Evolutionary conservation across 2,329 filamentous ascomycete genomes (phyloP).

Genomic region (Daldinia sp.): DNA sequence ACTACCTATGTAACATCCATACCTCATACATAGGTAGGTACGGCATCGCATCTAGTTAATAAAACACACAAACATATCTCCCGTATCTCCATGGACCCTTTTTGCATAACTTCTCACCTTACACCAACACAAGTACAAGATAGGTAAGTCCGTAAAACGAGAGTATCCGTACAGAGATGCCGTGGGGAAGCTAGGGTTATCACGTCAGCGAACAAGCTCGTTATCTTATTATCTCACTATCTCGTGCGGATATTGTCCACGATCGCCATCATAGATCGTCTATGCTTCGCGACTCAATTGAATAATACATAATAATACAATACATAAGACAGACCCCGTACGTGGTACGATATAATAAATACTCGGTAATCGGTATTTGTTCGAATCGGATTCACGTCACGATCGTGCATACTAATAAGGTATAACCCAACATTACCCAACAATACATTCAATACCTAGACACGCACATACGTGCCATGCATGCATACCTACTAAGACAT

Average conservation of each 20-base stretch:
- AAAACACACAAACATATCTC: background rate
- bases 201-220: conserved; percentile 24
- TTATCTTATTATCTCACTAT: conserved; percentile 19
- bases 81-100: conserved; percentile 18
- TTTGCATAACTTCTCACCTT: conserved; percentile 7
- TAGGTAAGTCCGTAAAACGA: background rate
- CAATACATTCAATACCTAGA: background rate
- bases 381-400: background rate
- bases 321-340: no score
- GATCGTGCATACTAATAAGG: background rate
- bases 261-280: background rate
- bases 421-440: background rate
- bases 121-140: background rate
- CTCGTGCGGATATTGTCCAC: conserved; percentile 8
- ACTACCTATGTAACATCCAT: no score
- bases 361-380: no score
- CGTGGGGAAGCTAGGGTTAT: conserved; percentile 13
- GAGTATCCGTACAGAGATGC: conserved; percentile 2
- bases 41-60: no score
- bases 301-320: background rate
- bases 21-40: background rate
- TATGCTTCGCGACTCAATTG: background rate
- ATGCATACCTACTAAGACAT: no score
- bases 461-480: no score
- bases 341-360: background rate